Evolutionary conservation across 2,329 filamentous ascomycete species (phyloP), one percentile per base, ranked within the genome.

Genomic region (Shiraia sp.): DNA sequence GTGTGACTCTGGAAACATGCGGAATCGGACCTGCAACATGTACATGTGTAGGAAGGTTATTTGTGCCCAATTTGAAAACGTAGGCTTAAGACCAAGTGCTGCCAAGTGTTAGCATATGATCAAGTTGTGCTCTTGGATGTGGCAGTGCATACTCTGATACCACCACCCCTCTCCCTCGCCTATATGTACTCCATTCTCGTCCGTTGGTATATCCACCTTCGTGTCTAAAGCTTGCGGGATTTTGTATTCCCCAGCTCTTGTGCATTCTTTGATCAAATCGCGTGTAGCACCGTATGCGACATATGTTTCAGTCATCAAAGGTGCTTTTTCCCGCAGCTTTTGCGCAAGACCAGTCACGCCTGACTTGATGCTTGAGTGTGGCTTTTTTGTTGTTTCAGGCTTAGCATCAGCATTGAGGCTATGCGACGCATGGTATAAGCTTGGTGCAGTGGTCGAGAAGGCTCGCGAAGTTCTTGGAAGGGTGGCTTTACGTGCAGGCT

Each of bases 31-130:
- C 40, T 88, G 87, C 45, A 97, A 72, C 44, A 96, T 80, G 76
- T 96, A 97, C 80, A 99, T 87, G 76, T 99, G 92, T 44, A 99
- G 80, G 79, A 96, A 95, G 25, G 91, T 93, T 31, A 97, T 86
- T 71, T 97, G 91, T 14, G 90, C 88, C 93, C 93, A 99, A 42
- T 88, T 92, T 65, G 86, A 91, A 71, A 99, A 99, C 0, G 90
- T 97, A 1, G 90, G 88, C 23, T 81, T 78, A 13, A 99, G 81
- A 17, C 81, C 81, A 51, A 96, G 82, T 36, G 85, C 89, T 95
- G 59, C 36, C 28, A 38, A n/a, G 3, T 24, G 36, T 64, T 42
- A 61, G 47, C 40, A 28, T 31, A 12, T 22, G 32, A 16, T 10
- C 29, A 34, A 7, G 17, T 33, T 6, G 10, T 22, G 25, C 17